Conservation (phyloP, 192 early-diverging fungal species). For the Backusella parvicylindrica region DNA sequence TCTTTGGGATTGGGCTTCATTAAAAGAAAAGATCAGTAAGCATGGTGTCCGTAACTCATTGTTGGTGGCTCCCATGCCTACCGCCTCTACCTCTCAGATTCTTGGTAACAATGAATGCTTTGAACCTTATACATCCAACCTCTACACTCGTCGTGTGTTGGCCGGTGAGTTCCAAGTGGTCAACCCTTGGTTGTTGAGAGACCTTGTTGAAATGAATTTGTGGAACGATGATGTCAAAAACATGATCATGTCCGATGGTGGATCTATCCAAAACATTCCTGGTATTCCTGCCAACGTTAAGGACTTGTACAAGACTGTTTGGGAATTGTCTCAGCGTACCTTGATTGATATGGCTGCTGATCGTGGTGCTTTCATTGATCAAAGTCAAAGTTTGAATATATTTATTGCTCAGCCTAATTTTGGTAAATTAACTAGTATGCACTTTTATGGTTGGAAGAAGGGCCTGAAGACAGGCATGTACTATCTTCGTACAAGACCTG, state of each 20-base stretch:
- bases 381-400: constrained; percentile 94
- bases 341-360: constrained; percentile 97
- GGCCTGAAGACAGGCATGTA: constrained; percentile 99
- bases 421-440: constrained; percentile 94
- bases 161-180: constrained; percentile 99
- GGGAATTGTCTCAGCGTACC: constrained; percentile 89
- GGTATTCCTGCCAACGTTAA: constrained; percentile 85
- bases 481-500: constrained; percentile 94
- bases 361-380: constrained; percentile 97
- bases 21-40: constrained; percentile 74
- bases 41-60: constrained; percentile 92
- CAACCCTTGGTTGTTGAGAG: constrained; percentile 94
- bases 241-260: constrained; percentile 88
- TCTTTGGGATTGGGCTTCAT: constrained; percentile 86
- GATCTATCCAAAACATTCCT: constrained; percentile 77
- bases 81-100: constrained; percentile 95
- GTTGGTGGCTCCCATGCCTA: constrained; percentile 96
- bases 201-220: constrained; percentile 86
- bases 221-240: constrained; percentile 97
- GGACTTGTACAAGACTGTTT: constrained; percentile 96
- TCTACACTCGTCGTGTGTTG: constrained; percentile 94
- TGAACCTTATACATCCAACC: constrained; percentile 85
- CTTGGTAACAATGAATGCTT: constrained; percentile 98
- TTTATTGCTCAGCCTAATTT: constrained; percentile 93
- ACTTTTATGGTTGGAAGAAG: constrained; percentile 98